These are phyloP conservation scores for Gastrolobium villosum DNA, from an alignment of 306 rosid species.

Conservation along the genomic window DNA sequence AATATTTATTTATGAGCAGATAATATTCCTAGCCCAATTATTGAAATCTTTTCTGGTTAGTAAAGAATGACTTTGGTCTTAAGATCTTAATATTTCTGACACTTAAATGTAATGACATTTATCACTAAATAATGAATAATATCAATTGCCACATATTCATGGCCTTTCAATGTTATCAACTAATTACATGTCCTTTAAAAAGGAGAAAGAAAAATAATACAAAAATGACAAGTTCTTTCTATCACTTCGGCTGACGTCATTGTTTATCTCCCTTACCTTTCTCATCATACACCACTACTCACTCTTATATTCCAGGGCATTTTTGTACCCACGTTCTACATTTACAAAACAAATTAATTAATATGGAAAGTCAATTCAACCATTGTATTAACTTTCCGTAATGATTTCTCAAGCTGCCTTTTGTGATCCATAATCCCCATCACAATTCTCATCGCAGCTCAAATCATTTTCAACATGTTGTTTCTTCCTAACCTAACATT, in stretches of 20 bases:
- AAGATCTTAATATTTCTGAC: not conserved
- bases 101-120: conserved; percentile 1
- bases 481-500: not conserved
- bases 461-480: not conserved
- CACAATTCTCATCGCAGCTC: not conserved
- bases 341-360: not conserved
- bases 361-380: not conserved
- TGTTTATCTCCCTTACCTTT: conserved; percentile 4
- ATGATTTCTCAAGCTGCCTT: conserved; percentile 22
- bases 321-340: not conserved
- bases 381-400: not conserved
- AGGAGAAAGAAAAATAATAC: not conserved
- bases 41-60: not conserved
- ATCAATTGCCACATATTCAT: not conserved
- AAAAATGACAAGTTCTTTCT: not conserved
- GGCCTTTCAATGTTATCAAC: not conserved
- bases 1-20: not conserved
- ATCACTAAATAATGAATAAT: not conserved
- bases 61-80: not conserved
- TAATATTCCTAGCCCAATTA: conserved; percentile 19
- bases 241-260: not conserved
- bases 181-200: not conserved
- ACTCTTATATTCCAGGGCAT: not conserved
- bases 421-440: not conserved
- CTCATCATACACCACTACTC: not conserved